Percentiles rank a stretch among this genome's conserved stretches.
Conservation (phyloP, 1,284 basidiomycete genomes). For the Ustilago trichophora region DNA sequence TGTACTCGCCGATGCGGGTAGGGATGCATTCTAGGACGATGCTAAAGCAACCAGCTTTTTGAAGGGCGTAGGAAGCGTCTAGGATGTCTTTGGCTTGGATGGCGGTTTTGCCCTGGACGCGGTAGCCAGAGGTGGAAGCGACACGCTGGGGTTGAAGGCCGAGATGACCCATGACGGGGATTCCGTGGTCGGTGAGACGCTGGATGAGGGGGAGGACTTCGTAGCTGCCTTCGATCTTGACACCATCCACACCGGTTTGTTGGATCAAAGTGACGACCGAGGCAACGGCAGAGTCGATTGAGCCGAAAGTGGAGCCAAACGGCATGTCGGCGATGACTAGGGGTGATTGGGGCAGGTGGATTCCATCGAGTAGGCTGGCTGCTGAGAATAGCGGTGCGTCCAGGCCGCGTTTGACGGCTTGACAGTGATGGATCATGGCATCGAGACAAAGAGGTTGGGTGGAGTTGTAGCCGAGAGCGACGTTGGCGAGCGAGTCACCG, state of each 20-base stretch:
- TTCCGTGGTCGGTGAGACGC: slow-evolving; percentile 78
- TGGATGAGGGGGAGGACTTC: slow-evolving; percentile 81
- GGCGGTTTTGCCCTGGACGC: slow-evolving; percentile 83
- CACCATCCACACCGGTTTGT: slow-evolving; percentile 82
- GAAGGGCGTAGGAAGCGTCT: slow-evolving; percentile 75
- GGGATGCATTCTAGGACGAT: slow-evolving; percentile 93
- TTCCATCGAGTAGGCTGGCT: slow-evolving; percentile 31
- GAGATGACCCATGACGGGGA: slow-evolving; percentile 94
- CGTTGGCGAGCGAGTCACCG: slow-evolving; percentile 65
- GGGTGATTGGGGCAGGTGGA: slow-evolving; percentile 78
- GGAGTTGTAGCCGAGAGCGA: slow-evolving; percentile 57
- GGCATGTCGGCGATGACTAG: slow-evolving; percentile 94
- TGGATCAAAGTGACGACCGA: slow-evolving; percentile 82
- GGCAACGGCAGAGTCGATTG: slow-evolving; percentile 74
- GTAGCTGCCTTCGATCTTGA: slow-evolving; percentile 91
- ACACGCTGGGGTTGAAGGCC: slow-evolving; percentile 91
- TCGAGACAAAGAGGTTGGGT: slow-evolving; percentile 57
- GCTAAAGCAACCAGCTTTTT: slow-evolving; percentile 86
- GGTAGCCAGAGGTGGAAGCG: slow-evolving; percentile 82
- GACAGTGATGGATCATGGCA: slow-evolving; percentile 59
- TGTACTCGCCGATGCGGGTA: slow-evolving; percentile 75
- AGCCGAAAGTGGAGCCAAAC: slow-evolving; percentile 84
- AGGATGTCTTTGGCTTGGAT: slow-evolving; percentile 74
- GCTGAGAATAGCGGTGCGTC: slow-evolving; percentile 40
- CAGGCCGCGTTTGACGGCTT: slow-evolving; percentile 59